phyloP scores from a whole-genome alignment of 352 stramenopile genomes.

The Globisporangium orthogonon region DNA sequence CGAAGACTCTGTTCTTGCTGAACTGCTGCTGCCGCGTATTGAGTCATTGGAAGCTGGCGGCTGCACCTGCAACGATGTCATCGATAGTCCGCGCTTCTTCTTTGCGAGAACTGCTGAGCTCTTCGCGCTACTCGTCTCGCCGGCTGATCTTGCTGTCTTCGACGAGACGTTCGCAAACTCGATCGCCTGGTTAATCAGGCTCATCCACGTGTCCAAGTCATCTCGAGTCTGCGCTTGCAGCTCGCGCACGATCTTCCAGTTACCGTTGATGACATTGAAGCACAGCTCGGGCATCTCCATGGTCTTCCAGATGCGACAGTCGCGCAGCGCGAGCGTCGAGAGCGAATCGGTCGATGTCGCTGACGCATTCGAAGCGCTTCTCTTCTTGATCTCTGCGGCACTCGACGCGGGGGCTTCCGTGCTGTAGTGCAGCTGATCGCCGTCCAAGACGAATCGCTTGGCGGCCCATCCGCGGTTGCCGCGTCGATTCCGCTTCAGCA shows the following conservation, averaged over 20 bases:
- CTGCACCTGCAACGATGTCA: neutral
- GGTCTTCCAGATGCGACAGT: constrained; percentile 83
- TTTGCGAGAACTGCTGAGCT: neutral
- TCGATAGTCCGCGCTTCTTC: constrained; percentile 7
- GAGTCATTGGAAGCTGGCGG: constrained; percentile 18
- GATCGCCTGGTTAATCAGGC: constrained; percentile 67
- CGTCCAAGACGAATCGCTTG: constrained; percentile 66
- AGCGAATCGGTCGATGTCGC: constrained; percentile 15
- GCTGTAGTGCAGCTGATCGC: constrained; percentile 69
- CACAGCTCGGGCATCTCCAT: constrained; percentile 79
- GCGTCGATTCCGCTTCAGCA: constrained; percentile 72
- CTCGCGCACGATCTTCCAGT: constrained; percentile 81
- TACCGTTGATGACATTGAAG: constrained; percentile 72
- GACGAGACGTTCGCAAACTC: constrained; percentile 60
- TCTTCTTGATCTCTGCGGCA: constrained; percentile 10
- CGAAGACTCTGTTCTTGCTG: neutral
- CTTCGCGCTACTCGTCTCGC: neutral
- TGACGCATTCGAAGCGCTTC: neutral
- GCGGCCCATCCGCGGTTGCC: constrained; percentile 63
- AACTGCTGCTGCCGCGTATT: constrained; percentile 7
- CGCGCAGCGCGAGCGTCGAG: constrained; percentile 56
- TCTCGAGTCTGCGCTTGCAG: constrained; percentile 50
- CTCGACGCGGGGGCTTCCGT: constrained; percentile 20
- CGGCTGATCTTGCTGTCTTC: neutral
- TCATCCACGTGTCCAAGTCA: constrained; percentile 69